A percentile compares a stretch with the other conserved stretches of the same genome.
Conservation (phyloP, 768 basidiomycete genomes). For the Mycena leptocephala region DNA sequence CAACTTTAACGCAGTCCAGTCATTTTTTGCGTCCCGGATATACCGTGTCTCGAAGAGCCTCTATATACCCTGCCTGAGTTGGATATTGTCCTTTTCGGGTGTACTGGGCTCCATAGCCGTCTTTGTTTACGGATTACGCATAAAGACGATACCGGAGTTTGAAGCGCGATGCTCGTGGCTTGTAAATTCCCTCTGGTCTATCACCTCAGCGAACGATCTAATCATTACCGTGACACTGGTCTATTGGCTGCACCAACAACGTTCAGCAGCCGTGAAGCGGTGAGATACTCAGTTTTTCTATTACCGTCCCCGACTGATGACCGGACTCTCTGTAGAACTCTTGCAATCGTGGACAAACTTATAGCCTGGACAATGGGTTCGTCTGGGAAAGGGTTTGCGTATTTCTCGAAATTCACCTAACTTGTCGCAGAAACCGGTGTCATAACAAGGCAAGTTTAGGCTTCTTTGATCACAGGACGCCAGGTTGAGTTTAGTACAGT, state of each 20-base stretch:
- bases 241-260: slow-evolving; percentile 6
- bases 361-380: slow-evolving; percentile 19
- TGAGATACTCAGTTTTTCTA: not conserved
- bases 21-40: slow-evolving; percentile 14
- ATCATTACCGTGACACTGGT: slow-evolving; percentile 10
- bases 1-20: not conserved
- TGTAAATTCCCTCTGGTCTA: slow-evolving; percentile 16
- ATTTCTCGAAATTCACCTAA: not conserved
- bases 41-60: slow-evolving; percentile 9
- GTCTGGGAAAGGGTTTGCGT: not conserved
- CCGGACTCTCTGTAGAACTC: not conserved
- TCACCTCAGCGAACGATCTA: slow-evolving; percentile 9
- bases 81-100: slow-evolving; percentile 2
- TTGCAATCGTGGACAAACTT: slow-evolving; percentile 14
- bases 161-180: slow-evolving; percentile 6
- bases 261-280: not conserved
- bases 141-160: slow-evolving; percentile 5
- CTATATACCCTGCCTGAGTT: slow-evolving; percentile 19
- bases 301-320: not conserved
- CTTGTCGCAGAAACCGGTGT: slow-evolving; percentile 5
- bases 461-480: too few relatives aligned
- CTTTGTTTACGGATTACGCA: not conserved
- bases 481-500: too few relatives aligned
- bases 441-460: slow-evolving; percentile 17
- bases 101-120: slow-evolving; percentile 5